These are phyloP conservation scores for Daldinia loculata DNA, from an alignment of 495 filamentous ascomycete genomes.

Conservation along the genomic window DNA sequence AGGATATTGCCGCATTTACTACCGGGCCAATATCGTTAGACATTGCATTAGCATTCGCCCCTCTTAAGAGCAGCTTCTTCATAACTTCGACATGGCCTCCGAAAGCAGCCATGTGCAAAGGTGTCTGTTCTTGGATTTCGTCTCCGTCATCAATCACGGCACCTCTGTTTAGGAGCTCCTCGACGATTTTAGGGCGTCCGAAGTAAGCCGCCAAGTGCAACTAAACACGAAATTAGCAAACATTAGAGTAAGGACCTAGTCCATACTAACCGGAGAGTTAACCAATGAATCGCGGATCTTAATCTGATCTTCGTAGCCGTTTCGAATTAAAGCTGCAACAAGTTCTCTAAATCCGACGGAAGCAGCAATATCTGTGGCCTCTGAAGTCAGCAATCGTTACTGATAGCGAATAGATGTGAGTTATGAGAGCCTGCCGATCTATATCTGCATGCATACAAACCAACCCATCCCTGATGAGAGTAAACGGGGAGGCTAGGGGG, in stretches of 20 bases:
- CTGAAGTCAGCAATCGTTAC: constrained; percentile 8
- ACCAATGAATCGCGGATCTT: constrained; percentile 37
- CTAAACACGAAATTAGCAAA: constrained; percentile 10
- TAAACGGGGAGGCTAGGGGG: neutral
- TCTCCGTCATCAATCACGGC: constrained; percentile 47
- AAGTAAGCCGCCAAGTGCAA: constrained; percentile 49
- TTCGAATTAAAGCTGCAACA: constrained; percentile 42
- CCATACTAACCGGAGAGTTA: constrained; percentile 36
- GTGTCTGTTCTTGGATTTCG: constrained; percentile 42
- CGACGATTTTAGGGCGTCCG: constrained; percentile 47
- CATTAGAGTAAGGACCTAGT: neutral
- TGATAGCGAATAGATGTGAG: neutral
- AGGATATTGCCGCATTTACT: constrained; percentile 48
- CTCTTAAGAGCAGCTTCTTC: constrained; percentile 45
- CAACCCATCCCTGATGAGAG: too few relatives aligned
- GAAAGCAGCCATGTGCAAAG: constrained; percentile 50
- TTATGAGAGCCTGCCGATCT: too few relatives aligned
- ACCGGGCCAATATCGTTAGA: constrained; percentile 44
- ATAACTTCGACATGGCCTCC: constrained; percentile 47
- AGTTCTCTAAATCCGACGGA: constrained; percentile 45
- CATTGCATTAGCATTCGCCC: constrained; percentile 47
- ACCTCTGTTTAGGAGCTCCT: constrained; percentile 45
- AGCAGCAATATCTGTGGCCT: constrained; percentile 39
- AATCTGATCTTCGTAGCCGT: constrained; percentile 45
- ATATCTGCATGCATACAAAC: too few relatives aligned